Evolutionary conservation across 2,329 filamentous ascomycete genomes (phyloP).

Genomic region (Xylaria digitata): DNA sequence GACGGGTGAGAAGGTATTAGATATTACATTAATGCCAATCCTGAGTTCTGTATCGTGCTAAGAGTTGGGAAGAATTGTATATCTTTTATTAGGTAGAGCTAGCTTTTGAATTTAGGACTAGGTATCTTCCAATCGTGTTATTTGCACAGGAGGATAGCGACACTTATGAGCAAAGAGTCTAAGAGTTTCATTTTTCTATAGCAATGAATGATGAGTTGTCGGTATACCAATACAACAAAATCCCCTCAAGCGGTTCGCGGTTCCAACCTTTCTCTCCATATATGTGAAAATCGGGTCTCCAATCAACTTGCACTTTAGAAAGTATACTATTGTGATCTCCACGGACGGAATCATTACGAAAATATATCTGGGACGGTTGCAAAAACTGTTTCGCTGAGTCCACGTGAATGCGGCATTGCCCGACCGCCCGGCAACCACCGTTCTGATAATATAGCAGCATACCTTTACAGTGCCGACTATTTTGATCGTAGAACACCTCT

Average conservation of each 20-base stretch:
- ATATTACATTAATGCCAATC: too few species aligned
- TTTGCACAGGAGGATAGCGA: too few species aligned
- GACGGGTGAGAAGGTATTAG: too few species aligned
- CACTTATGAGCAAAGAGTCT: too few species aligned
- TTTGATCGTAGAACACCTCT: conserved; percentile 29
- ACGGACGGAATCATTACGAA: conserved; percentile 11
- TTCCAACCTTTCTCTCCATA: conserved; percentile 23
- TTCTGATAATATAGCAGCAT: conserved; percentile 22
- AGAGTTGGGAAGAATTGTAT: too few species aligned
- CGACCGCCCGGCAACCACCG: conserved; percentile 23
- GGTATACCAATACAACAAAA: conserved; percentile 27
- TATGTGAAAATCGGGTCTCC: conserved; percentile 2
- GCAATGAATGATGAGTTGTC: conserved; percentile 16
- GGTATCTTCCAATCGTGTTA: too few species aligned
- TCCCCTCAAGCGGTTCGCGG: conserved; percentile 23
- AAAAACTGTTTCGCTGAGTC: conserved; percentile 17
- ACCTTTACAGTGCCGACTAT: conserved; percentile 25
- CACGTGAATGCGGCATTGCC: conserved; percentile 21
- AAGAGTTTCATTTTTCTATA: conserved; percentile 13
- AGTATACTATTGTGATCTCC: not conserved
- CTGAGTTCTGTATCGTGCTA: too few species aligned
- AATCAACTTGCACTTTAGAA: conserved; percentile 5
- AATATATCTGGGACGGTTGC: conserved; percentile 22
- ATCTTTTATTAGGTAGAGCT: too few species aligned
- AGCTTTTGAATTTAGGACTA: too few species aligned